A percentile compares a stretch with the other conserved stretches of the same genome.
These are phyloP conservation scores for Tylopilus cervinicoccineus DNA, from an alignment of 768 basidiomycete species.

Conservation along the genomic window DNA sequence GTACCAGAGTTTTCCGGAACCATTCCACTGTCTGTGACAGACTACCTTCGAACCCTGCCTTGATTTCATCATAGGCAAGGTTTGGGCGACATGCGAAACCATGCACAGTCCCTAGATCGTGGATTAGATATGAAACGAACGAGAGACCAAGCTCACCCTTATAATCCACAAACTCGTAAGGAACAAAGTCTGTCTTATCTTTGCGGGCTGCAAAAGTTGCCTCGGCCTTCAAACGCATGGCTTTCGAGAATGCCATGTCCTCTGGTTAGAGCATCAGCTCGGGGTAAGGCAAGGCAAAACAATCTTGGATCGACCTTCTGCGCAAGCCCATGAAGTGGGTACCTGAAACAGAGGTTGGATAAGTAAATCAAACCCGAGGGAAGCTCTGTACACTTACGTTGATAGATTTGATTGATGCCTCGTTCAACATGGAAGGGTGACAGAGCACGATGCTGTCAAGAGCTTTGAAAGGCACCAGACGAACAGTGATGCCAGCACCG, in stretches of 20 bases:
- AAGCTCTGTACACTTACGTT: conserved; percentile 7
- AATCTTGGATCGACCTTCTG: conserved; percentile 29
- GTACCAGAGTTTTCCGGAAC: conserved; percentile 36
- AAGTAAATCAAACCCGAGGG: not conserved
- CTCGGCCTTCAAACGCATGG: conserved; percentile 27
- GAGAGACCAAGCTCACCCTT: conserved; percentile 22
- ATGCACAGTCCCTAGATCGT: conserved; percentile 40
- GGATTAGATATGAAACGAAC: conserved; percentile 1
- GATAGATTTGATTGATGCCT: conserved; percentile 35
- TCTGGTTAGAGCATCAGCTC: conserved; percentile 22
- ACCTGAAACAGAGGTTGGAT: conserved; percentile 8
- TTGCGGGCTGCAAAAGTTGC: conserved; percentile 29
- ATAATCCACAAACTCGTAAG: conserved; percentile 37
- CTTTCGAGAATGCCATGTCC: conserved; percentile 28
- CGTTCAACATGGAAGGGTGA: conserved; percentile 35
- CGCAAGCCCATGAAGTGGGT: conserved; percentile 33
- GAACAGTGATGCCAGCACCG: conserved; percentile 31
- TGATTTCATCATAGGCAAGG: conserved; percentile 38
- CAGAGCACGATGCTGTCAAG: conserved; percentile 38
- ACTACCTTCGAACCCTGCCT: conserved; percentile 42
- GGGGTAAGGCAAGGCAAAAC: not conserved
- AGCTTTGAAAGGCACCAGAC: conserved; percentile 27
- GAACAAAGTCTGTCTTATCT: conserved; percentile 24
- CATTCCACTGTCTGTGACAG: conserved; percentile 40
- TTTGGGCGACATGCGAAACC: conserved; percentile 49